Percentiles rank a stretch among this genome's conserved stretches.
Conservation (phyloP, 495 filamentous ascomycete species). For the Aspergillus egyptiacus region DNA sequence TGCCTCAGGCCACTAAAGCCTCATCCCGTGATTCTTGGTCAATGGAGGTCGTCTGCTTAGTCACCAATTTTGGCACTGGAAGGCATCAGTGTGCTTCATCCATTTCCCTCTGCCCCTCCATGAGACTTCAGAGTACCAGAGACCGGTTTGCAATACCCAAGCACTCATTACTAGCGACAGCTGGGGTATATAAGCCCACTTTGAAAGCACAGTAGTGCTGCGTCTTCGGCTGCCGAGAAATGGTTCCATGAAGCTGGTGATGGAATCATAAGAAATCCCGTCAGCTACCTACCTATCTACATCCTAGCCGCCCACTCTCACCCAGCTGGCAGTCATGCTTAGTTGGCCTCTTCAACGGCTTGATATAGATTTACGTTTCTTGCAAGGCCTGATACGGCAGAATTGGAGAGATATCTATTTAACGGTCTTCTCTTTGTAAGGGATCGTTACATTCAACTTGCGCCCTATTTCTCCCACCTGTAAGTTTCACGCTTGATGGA, state of each 20-base stretch:
- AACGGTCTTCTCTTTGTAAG: background rate
- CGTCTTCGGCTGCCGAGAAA: background rate
- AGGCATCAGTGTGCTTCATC: constrained; percentile 9
- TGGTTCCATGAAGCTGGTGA: background rate
- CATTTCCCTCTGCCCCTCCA: constrained; percentile 11
- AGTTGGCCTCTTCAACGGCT: background rate
- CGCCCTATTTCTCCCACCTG: background rate
- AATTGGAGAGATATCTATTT: background rate
- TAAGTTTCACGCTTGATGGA: background rate
- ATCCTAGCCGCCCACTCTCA: too few species aligned
- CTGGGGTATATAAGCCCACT: background rate
- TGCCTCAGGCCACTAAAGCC: constrained; percentile 6
- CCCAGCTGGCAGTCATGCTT: constrained; percentile 5
- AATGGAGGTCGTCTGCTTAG: background rate
- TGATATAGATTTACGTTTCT: background rate
- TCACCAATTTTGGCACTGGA: background rate
- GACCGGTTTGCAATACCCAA: background rate
- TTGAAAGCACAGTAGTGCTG: background rate
- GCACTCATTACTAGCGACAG: background rate
- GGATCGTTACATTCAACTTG: background rate
- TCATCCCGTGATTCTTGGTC: background rate
- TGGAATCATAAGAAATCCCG: constrained; percentile 5
- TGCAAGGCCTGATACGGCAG: background rate
- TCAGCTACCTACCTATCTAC: constrained; percentile 7
- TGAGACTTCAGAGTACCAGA: background rate